A percentile compares a stretch with the other conserved stretches of the same genome.
These are phyloP conservation scores for Nothophaeocryptopus gaeumannii DNA, from an alignment of 2,329 filamentous ascomycete genomes.

Conservation along the genomic window DNA sequence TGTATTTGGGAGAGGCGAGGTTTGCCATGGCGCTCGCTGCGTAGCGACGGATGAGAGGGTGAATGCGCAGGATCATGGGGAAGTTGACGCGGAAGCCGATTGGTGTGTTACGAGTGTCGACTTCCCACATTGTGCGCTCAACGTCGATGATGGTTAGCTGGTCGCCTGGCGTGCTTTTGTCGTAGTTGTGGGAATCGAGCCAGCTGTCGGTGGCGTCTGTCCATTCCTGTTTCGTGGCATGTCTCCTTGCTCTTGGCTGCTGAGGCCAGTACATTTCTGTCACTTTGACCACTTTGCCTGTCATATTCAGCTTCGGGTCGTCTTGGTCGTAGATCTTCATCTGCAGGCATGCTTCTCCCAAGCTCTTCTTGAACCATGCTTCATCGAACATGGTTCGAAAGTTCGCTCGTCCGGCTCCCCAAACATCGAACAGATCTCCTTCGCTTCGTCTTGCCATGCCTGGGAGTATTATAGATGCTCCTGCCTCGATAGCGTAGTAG, in stretches of 20 bases:
- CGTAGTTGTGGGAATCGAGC: neutral
- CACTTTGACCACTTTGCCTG: neutral
- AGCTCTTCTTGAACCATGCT: slow-evolving; percentile 14
- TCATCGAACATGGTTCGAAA: slow-evolving; percentile 25
- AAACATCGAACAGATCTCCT: slow-evolving; percentile 6
- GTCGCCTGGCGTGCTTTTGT: neutral
- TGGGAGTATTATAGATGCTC: slow-evolving; percentile 34
- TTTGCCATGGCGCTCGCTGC: slow-evolving; percentile 34
- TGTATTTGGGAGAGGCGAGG: slow-evolving; percentile 24
- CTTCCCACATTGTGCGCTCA: slow-evolving; percentile 22
- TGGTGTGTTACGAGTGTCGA: slow-evolving; percentile 13
- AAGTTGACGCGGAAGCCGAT: slow-evolving; percentile 19
- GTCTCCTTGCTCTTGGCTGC: neutral
- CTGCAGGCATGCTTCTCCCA: slow-evolving; percentile 21
- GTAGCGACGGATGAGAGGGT: slow-evolving; percentile 23
- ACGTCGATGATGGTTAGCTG: slow-evolving; percentile 14
- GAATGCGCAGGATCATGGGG: slow-evolving; percentile 15
- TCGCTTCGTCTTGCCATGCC: slow-evolving; percentile 9
- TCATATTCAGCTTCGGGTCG: neutral
- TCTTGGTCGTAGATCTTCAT: slow-evolving; percentile 17
- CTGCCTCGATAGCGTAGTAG: slow-evolving; percentile 48
- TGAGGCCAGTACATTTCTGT: slow-evolving; percentile 14
- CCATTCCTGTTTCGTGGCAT: neutral
- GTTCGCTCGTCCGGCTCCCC: slow-evolving; percentile 1
- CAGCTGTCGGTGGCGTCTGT: neutral